Base-by-base conservation (phyloP, 495 filamentous ascomycete genomes). In the Penicillium chermesinum region DNA sequence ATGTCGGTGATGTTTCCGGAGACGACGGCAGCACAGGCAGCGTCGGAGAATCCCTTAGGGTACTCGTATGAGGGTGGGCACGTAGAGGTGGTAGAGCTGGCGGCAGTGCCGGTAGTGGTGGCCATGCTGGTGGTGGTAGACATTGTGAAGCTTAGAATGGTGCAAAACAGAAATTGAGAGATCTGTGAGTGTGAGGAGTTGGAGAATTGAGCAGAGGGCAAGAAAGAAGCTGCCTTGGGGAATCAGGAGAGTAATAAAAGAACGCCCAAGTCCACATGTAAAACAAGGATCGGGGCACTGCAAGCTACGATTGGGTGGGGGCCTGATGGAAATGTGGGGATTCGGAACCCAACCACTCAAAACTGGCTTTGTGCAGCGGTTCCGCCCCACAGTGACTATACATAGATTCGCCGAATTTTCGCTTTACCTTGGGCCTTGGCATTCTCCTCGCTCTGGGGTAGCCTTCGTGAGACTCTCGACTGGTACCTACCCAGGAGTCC, bases 11-110 rank as follows among this genome's bases (percentile, higher is more conserved):
- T 57, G 46, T 72, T 73, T 19, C 62, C 65, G 34, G 53, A 48
- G 37, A 58, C 43, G n/a, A 56, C 49, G 22, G 65, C 50, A n/a
- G 55, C 74, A 52, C 73, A 79, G 46, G 68, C 72, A 2, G 66
- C 57, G 38, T 78, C 74, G 13, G 55, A 50, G 36, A 62, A 4
- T 4, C 10, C 25, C 10, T 30, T 63, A 6, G 76, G 76, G 53
- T 75, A 58, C 30, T 65, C 47, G 57, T 63, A 76, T 46, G 25
- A 30, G 25, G 10, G 25, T 4, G 25, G 5, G 14, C 16, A 32
- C 7, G 1, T 2, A 42, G 57, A 61, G 55, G 63, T 67, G 54
- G 51, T 40, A 25, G 66, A 39, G 30, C 59, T 30, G 6, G 55
- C 32, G 18, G 66, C 45, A 2, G 66, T 30, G 16, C 60, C 46